Conservation (phyloP, 2,329 filamentous ascomycete genomes). For the Aspergillus sp. region DNA sequence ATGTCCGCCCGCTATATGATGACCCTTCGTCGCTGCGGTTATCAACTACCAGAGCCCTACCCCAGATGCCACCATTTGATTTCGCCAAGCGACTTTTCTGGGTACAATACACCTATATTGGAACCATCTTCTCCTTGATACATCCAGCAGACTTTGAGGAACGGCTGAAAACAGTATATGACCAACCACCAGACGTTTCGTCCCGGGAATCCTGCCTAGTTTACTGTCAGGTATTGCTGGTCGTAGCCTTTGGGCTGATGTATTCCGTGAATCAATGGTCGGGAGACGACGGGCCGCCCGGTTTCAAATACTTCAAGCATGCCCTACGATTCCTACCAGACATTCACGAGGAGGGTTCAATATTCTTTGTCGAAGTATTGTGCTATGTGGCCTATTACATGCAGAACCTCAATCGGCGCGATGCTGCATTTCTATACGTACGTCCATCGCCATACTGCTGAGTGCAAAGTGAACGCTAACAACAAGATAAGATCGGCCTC, state of each 20-base stretch:
- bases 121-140: constrained; percentile 57
- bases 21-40: constrained; percentile 33
- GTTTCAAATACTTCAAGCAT: constrained; percentile 56
- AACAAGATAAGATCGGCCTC: constrained; percentile 44
- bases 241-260: constrained; percentile 57
- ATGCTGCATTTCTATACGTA: constrained; percentile 56
- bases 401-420: constrained; percentile 57
- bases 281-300: constrained; percentile 53
- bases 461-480: background rate
- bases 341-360: constrained; percentile 55
- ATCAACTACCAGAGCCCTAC: constrained; percentile 25
- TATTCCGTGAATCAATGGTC: constrained; percentile 60
- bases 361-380: constrained; percentile 56
- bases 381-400: constrained; percentile 58
- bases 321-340: constrained; percentile 55
- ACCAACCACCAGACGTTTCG: constrained; percentile 40
- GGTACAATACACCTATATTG: constrained; percentile 57
- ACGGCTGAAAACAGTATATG: constrained; percentile 47
- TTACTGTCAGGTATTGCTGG: constrained; percentile 54
- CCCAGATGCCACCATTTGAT: constrained; percentile 51
- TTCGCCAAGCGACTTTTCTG: constrained; percentile 52
- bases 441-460: background rate
- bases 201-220: constrained; percentile 50
- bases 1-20: constrained; percentile 36
- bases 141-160: constrained; percentile 50